phyloP scores from a whole-genome alignment of 768 basidiomycete species.

The Chalciporus pseudorubinellus region DNA sequence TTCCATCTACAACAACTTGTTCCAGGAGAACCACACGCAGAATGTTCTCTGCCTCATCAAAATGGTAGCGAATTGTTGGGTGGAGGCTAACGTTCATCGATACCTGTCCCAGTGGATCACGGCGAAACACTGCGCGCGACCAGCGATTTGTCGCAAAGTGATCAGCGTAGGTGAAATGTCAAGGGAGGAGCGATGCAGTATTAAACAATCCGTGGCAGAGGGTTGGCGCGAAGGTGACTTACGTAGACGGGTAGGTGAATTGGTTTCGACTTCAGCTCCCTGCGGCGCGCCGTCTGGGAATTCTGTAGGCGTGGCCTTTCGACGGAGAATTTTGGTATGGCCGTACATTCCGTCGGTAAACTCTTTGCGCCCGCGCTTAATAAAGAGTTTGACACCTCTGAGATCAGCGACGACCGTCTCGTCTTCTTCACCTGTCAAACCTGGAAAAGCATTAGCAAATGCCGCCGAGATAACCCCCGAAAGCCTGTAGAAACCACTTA shows the following conservation, averaged over 20 bases:
- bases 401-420: constrained; percentile 56
- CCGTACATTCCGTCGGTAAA: constrained; percentile 62
- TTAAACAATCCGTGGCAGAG: constrained; percentile 20
- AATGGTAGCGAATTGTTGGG: constrained; percentile 55
- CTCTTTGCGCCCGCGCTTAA: constrained; percentile 38
- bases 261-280: constrained; percentile 6
- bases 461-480: background rate
- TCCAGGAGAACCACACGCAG: constrained; percentile 58
- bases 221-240: constrained; percentile 25
- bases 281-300: background rate
- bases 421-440: constrained; percentile 62
- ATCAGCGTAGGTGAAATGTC: background rate
- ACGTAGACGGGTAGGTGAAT: constrained; percentile 31
- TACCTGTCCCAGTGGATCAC: constrained; percentile 68
- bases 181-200: background rate
- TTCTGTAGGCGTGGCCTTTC: constrained; percentile 14
- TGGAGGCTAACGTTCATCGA: constrained; percentile 63
- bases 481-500: constrained; percentile 8
- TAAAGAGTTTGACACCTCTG: constrained; percentile 58
- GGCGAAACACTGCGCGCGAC: constrained; percentile 54
- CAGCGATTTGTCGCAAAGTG: background rate
- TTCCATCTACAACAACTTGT: constrained; percentile 28
- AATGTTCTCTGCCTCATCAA: constrained; percentile 52
- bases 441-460: constrained; percentile 13
- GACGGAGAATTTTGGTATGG: constrained; percentile 55